These are phyloP conservation scores for Rostrohypoxylon terebratum DNA, from an alignment of 495 filamentous ascomycete genomes.

Conservation along the genomic window DNA sequence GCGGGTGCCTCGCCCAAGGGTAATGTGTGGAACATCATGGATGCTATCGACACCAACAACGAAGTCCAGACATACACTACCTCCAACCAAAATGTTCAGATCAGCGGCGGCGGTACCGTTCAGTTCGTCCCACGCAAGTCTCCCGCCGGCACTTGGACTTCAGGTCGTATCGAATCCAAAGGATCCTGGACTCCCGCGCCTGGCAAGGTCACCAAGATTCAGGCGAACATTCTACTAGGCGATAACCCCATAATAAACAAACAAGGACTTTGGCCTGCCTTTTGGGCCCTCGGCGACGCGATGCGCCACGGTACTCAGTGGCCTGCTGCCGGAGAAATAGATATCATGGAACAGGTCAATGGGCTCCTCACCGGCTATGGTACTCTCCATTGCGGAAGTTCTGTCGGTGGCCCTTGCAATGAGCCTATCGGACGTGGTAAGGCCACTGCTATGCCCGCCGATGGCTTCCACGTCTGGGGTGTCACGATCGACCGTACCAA, in stretches of 20 bases:
- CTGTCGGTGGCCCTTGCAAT: constrained; percentile 58
- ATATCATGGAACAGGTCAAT: constrained; percentile 66
- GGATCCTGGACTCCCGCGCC: constrained; percentile 55
- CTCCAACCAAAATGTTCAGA: constrained; percentile 58
- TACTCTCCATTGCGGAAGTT: constrained; percentile 61
- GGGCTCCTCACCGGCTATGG: constrained; percentile 58
- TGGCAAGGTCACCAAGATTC: constrained; percentile 56
- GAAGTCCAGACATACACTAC: constrained; percentile 58
- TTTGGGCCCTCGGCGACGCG: constrained; percentile 65
- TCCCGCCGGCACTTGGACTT: constrained; percentile 59
- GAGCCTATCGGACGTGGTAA: constrained; percentile 56
- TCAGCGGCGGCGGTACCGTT: constrained; percentile 59
- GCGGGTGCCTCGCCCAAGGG: constrained; percentile 45
- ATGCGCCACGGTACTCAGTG: constrained; percentile 62
- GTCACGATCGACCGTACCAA: constrained; percentile 59
- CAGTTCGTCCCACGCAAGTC: constrained; percentile 59
- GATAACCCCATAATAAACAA: constrained; percentile 45
- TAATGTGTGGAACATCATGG: constrained; percentile 54
- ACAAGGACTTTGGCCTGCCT: constrained; percentile 66
- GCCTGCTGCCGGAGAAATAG: constrained; percentile 64
- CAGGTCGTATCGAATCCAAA: constrained; percentile 61
- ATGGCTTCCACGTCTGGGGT: constrained; percentile 61
- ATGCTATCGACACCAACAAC: constrained; percentile 59
- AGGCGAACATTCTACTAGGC: constrained; percentile 59
- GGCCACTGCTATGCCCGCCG: constrained; percentile 49